A percentile compares a stretch with the other conserved stretches of the same genome.
Evolutionary conservation across 495 filamentous ascomycete species (phyloP).

Genomic region (Podospora anserina): DNA sequence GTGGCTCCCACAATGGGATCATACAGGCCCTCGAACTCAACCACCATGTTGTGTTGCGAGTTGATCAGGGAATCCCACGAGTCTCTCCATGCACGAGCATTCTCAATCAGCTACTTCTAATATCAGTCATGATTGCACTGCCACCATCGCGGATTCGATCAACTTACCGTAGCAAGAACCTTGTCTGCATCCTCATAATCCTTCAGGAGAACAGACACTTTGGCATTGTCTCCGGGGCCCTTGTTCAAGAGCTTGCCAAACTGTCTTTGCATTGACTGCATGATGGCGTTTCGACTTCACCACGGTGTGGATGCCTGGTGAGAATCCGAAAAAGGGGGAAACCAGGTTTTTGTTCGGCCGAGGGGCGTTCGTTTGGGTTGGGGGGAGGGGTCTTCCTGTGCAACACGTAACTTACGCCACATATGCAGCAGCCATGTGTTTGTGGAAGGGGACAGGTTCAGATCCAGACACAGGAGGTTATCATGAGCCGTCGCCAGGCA

Average conservation of each 20-base stretch:
- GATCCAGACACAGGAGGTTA: background rate
- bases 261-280: conserved; percentile 77
- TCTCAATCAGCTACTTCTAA: conserved; percentile 67
- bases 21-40: conserved; percentile 77
- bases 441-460: background rate
- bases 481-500: background rate
- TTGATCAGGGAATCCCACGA: conserved; percentile 74
- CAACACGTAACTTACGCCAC: background rate
- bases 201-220: conserved; percentile 70
- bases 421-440: background rate
- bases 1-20: conserved; percentile 68
- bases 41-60: conserved; percentile 64
- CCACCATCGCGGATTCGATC: background rate
- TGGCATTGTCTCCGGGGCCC: conserved; percentile 70
- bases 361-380: background rate
- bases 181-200: conserved; percentile 85
- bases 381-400: background rate
- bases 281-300: conserved; percentile 36
- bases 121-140: background rate
- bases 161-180: conserved; percentile 64
- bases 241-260: conserved; percentile 69
- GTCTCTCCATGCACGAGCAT: conserved; percentile 78
- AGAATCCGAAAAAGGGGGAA: background rate
- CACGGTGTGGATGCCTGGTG: no score
- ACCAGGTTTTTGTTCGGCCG: background rate